Base-by-base conservation (phyloP, 202 grass and related monocot genomes). In the Eragrostis tef region DNA sequence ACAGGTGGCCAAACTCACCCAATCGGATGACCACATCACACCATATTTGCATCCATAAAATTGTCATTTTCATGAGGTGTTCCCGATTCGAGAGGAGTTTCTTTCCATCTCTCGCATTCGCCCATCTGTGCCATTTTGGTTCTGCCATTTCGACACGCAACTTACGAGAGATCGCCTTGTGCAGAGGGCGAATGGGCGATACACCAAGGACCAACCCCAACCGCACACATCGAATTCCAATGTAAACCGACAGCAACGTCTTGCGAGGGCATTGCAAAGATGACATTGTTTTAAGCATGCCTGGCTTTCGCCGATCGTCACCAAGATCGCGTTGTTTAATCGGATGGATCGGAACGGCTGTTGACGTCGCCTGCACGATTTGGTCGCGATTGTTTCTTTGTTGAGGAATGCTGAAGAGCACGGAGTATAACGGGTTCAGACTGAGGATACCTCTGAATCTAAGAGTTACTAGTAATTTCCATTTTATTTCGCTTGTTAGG, bases 1-100 rank as follows among this genome's bases (percentile, higher is more conserved):
- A 81, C 87, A 89, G 87, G 57, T 86, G 78, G 87, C 87, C 87
- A 89, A 77, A 82, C 83, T 77, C 83, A 14, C 14, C 78, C 83
- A 82, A 78, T 73, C 68, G 61, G 17, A 11, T 6, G 41, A 36
- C 50, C 27, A 60, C 69, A 57, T 63, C 44, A n/a, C 47, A 46
- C 5, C 26, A 0, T 80, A n/a, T 17, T 52, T 48, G 31, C 62
- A 39, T 41, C 20, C 26, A 50, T 62, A 17, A 71, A 16, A 19
- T 67, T 71, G 79, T 79, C 88, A 17, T 68, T 74, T 44, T 82
- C 73, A 14, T 19, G 79, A 82, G 87, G 48, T 82, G 73, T 78
- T 73, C 9, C 20, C 26, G 20, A 20, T 60, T 59, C 25, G 7
- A 52, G 46, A 54, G 6, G 36, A 15, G 19, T 67, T 64, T 16